phyloP scores from a whole-genome alignment of 108 stramenopile species.

The Schizochytrium sp. region DNA sequence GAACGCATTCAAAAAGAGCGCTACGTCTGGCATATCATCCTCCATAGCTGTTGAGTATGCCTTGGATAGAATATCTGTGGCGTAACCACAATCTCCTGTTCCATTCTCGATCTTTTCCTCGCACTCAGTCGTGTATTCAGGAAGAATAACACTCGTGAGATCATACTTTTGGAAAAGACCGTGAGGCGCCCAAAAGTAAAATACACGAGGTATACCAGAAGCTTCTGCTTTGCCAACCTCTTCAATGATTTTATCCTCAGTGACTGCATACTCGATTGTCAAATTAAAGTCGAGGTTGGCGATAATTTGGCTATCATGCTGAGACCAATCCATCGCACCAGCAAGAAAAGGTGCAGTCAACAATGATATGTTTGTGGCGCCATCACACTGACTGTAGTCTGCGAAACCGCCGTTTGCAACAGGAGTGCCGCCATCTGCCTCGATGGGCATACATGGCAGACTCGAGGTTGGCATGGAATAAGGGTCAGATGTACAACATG shows the following conservation, averaged over 20 bases:
- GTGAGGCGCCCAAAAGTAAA: constrained; percentile 56
- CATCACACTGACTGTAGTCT: background rate
- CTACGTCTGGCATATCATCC: background rate
- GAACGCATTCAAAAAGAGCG: background rate
- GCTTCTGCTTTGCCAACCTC: background rate
- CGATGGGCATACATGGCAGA: background rate
- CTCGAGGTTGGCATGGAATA: background rate
- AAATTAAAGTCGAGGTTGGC: background rate
- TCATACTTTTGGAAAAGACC: background rate
- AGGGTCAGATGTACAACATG: background rate
- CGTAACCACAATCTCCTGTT: background rate
- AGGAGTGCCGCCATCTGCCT: background rate
- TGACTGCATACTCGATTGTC: constrained; percentile 7
- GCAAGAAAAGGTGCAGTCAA: background rate
- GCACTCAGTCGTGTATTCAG: background rate
- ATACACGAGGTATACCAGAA: background rate
- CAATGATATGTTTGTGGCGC: too few relatives aligned
- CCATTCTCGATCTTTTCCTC: background rate
- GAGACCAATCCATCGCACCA: background rate
- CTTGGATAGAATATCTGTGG: background rate
- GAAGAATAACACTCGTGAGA: background rate
- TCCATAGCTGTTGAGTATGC: background rate
- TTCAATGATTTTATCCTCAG: background rate
- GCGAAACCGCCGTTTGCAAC: constrained; percentile 39
- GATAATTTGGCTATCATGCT: constrained; percentile 8